Base-by-base conservation (phyloP, 2,329 filamentous ascomycete species). In the Fusarium sp. region DNA sequence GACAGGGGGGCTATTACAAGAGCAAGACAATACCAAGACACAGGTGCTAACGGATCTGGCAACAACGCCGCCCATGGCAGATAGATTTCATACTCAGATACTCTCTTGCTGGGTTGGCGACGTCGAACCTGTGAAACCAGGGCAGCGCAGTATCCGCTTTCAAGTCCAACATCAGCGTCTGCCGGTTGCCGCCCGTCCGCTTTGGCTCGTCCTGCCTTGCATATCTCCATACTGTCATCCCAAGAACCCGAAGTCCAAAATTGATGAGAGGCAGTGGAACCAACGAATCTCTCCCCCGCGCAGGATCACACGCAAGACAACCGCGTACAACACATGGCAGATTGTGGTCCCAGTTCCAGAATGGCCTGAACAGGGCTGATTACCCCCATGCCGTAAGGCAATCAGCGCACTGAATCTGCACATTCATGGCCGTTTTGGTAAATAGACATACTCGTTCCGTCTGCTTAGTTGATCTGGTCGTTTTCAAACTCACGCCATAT, bases 401-500 rank as follows among this genome's bases (percentile, higher is more conserved):
- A 49, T 45, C 37, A 48, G 25, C 27, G 51, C 55, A 55, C 43
- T 37, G 65, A 62, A 53, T 58, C 50, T 56, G 43, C 46, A 63
- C 49, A 49, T 62, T 32, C 48, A 61, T 43, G 44, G 37, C 62
- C 52, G 62, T 52, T 43, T 52, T 41, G 33, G 61, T 10, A 53
- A 49, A 40, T 52, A 39, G 53, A 41, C 35, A 66, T 20, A 37
- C 35, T 58, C 41, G 19, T 39, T 62, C 52, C 50, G 49, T 50
- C 45, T 50, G 41, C 43, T 65, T 25, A 27, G 45, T 66, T 53
- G 41, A 59, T 62, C 65, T 70, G 57, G 41, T 53, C 65, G 70
- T 62, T 37, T 19, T 14, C 46, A 44, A 30, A 43, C 69, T 25
- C 71, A 71, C 60, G 67, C 65, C 67, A 72, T 71, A 27, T 20